Evolutionary conservation across 2,329 filamentous ascomycete species (phyloP).

Genomic region (Juglanconis oblonga): DNA sequence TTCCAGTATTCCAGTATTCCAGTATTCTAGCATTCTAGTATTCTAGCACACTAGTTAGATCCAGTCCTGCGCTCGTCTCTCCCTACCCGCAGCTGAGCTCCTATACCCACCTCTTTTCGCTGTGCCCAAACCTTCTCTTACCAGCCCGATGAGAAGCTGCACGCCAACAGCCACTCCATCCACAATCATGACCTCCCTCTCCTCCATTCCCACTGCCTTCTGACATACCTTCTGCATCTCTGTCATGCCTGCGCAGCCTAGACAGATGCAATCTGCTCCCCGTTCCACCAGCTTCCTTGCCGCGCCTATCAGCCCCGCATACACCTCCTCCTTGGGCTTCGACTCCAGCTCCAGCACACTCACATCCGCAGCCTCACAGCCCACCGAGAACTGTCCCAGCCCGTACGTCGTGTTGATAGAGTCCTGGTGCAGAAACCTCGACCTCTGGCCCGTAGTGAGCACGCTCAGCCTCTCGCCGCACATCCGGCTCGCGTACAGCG

Average conservation of each 20-base stretch:
- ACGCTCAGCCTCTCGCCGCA: constrained; percentile 45
- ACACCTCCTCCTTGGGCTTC: constrained; percentile 35
- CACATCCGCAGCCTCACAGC: constrained; percentile 35
- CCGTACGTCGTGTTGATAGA: constrained; percentile 38
- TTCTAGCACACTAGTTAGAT: constrained; percentile 22
- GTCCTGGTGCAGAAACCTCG: constrained; percentile 37
- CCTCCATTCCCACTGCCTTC: constrained; percentile 40
- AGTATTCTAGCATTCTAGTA: no score
- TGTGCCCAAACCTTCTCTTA: constrained; percentile 42
- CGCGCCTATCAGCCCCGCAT: constrained; percentile 35
- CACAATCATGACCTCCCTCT: constrained; percentile 41
- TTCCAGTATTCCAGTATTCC: background rate
- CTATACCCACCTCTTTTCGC: constrained; percentile 42
- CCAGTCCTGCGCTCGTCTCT: constrained; percentile 34
- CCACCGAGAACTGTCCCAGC: constrained; percentile 38
- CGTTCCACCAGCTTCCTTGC: constrained; percentile 36
- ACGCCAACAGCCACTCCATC: constrained; percentile 49
- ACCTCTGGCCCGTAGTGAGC: constrained; percentile 37
- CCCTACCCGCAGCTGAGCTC: constrained; percentile 34
- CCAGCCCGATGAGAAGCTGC: constrained; percentile 41
- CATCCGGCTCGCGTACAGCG: constrained; percentile 44
- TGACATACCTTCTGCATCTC: constrained; percentile 42
- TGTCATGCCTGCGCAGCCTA: constrained; percentile 49
- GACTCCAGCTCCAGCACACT: constrained; percentile 43
- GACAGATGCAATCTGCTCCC: constrained; percentile 31